These are phyloP conservation scores for Cyberlindnera xylosilytica DNA, from an alignment of 805 yeast species.

Conservation along the genomic window DNA sequence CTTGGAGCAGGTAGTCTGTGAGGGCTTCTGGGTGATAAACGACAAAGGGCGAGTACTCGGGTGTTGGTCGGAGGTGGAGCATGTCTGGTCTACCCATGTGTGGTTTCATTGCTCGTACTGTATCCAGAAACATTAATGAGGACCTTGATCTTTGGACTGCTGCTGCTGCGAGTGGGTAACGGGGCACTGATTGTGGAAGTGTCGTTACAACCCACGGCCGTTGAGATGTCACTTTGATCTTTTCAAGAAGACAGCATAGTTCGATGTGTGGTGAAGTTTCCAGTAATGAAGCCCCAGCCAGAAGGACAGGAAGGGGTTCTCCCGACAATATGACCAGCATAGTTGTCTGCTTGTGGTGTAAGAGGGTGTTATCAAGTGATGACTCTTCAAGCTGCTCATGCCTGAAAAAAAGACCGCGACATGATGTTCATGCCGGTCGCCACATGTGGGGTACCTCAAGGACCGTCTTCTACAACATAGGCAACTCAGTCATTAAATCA, in stretches of 20 bases:
- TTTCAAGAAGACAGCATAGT: background rate
- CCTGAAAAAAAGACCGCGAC: too few species aligned
- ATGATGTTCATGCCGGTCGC: too few species aligned
- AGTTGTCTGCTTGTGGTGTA: too few species aligned
- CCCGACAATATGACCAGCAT: constrained; percentile 2
- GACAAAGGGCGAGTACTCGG: background rate
- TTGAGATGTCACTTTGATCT: background rate
- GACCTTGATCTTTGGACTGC: constrained; percentile 7
- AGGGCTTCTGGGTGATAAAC: constrained; percentile 11
- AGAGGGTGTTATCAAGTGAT: too few species aligned
- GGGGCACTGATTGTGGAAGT: background rate
- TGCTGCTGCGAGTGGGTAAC: constrained; percentile 1
- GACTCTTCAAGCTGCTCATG: too few species aligned
- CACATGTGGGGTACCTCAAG: too few species aligned
- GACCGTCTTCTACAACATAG: too few species aligned
- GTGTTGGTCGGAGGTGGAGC: constrained; percentile 4
- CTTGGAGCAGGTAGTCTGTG: background rate
- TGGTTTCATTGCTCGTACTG: background rate
- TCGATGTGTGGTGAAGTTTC: background rate
- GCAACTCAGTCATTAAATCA: too few species aligned
- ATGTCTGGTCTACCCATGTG: constrained; percentile 1
- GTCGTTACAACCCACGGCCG: constrained; percentile 8
- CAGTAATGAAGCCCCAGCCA: background rate
- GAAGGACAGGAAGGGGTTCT: constrained; percentile 4
- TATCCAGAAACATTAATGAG: constrained; percentile 9